These are phyloP conservation scores for Vickermania ingenoplastis DNA, from an alignment of 208 protist species.

Conservation along the genomic window DNA sequence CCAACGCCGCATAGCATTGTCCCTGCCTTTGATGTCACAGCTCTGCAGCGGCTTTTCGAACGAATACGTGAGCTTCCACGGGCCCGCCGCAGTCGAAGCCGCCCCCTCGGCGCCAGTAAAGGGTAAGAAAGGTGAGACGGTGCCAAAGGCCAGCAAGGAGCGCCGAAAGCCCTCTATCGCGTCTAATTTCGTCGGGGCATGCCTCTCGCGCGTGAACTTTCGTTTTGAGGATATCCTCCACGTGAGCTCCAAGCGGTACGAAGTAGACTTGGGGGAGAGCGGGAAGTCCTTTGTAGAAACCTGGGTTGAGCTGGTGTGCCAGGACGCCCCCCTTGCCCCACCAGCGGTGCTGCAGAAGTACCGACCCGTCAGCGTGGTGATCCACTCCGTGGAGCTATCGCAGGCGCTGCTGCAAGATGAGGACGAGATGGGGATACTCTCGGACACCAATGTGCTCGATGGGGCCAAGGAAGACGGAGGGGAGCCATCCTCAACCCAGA, in stretches of 20 bases:
- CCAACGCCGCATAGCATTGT: neutral
- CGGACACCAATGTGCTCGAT: slow-evolving; percentile 1
- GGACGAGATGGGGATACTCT: no score
- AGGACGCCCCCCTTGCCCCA: slow-evolving; percentile 14
- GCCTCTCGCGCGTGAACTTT: neutral
- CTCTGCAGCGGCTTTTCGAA: neutral
- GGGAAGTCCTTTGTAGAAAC: neutral
- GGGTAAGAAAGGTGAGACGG: neutral
- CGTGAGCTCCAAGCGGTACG: neutral
- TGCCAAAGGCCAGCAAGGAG: neutral
- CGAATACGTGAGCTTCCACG: neutral
- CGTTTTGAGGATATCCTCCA: neutral
- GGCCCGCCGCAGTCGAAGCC: neutral
- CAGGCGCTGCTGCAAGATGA: neutral
- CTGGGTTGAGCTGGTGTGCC: slow-evolving; percentile 11
- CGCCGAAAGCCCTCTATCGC: neutral
- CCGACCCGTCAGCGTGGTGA: slow-evolving; percentile 21
- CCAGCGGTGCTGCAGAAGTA: slow-evolving; percentile 12
- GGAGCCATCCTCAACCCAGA: slow-evolving; percentile 6
- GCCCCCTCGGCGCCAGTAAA: neutral
- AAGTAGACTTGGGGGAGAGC: neutral
- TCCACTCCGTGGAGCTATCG: slow-evolving; percentile 9
- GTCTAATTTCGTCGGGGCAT: neutral
- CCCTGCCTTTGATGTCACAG: neutral
- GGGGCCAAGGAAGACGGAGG: neutral